A percentile compares a stretch with the other conserved stretches of the same genome.
phyloP scores from a whole-genome alignment of 345 rosid species.

The Toxicodendron radicans region DNA sequence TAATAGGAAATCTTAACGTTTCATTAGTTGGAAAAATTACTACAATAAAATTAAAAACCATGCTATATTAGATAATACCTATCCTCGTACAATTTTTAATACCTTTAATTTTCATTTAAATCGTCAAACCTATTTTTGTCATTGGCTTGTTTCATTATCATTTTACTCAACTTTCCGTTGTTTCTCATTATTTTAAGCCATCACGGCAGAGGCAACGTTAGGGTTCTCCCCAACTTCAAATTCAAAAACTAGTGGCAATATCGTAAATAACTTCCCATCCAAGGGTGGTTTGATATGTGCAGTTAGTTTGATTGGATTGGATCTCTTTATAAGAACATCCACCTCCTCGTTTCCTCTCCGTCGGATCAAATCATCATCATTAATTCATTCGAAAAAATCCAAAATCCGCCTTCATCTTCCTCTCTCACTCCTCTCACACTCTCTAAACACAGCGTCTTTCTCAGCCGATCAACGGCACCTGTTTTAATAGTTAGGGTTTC shows the following conservation, averaged over 20 bases:
- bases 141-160: neutral
- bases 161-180: neutral
- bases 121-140: neutral
- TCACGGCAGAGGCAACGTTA: conserved; percentile 24
- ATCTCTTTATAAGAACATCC: conserved; percentile 14
- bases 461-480: conserved; percentile 11
- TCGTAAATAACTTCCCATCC: conserved; percentile 26
- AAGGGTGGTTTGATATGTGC: conserved; percentile 11
- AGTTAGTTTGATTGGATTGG: neutral
- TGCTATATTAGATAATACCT: no score
- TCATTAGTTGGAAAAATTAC: no score
- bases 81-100: no score
- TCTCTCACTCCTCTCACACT: conserved; percentile 24
- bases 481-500: neutral
- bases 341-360: neutral
- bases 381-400: conserved; percentile 19
- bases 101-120: no score
- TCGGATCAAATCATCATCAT: neutral
- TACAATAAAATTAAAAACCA: no score
- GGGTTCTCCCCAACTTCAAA: conserved; percentile 30
- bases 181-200: conserved; percentile 17
- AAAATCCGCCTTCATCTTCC: conserved; percentile 16
- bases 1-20: no score
- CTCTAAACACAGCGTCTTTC: conserved; percentile 9
- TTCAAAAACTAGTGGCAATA: conserved; percentile 34